Evolutionary conservation across 768 basidiomycete genomes (phyloP), one percentile per base, ranked within the genome.

Genomic region (Suillus subluteus): DNA sequence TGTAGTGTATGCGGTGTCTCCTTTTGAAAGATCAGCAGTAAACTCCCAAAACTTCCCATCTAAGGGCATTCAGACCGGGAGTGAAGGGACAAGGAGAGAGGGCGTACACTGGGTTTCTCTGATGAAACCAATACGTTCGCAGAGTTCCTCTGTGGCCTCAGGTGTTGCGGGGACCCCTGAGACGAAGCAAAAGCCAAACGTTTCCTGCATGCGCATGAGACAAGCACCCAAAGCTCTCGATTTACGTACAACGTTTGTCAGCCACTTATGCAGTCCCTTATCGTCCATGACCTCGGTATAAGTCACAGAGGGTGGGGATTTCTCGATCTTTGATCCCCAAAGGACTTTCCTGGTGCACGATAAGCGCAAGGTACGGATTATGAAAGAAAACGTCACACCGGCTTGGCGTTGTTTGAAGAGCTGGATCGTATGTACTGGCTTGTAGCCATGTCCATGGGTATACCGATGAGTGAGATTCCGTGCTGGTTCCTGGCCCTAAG

Each of bases 41-140:
- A 99, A 97, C 73, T 98, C 95, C 96, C 97, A 99, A 79, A 98
- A 96, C 65, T 88, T 89, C 41, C 96, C 97, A 72, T 99, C 95
- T 96, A 74, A 77, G 23, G 26, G 81, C 83, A 84, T 73, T 85
- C 83, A 67, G 61, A 59, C 30, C 13, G 21, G 67, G 67, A 66
- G 68, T 16, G 13, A 15, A 6, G 2, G n/a, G 41, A 5, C 3
- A 58, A 64, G 67, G 70, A 30, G 6, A 16, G 58, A 30, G 40
- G 26, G 65, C 81, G 67, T 64, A 85, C 88, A 90, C 62, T 91
- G 89, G 0, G 97, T 98, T 77, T 97, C 90, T 54, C 96, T 87
- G 66, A 98, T 96, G 72, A 92, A 94, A 4, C 88, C 91, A 67
- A 99, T 95, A 41, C 91, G 86, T 65, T 84, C 76, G 13, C 88